These are phyloP conservation scores for Ascochyta lentis DNA, from an alignment of 2,329 filamentous ascomycete genomes.

Conservation along the genomic window DNA sequence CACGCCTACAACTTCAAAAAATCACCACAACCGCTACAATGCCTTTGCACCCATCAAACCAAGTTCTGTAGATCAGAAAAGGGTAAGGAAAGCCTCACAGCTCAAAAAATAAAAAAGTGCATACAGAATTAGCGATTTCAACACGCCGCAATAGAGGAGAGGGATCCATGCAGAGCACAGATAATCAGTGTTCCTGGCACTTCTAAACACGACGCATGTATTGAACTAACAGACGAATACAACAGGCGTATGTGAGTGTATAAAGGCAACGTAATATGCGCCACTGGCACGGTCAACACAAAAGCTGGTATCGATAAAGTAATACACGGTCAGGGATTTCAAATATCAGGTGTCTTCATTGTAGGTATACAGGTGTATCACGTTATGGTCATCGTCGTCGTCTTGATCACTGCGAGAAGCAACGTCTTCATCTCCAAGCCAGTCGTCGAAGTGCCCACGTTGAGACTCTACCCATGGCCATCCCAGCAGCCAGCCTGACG, in stretches of 20 bases:
- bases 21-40: too few relatives aligned
- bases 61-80: too few relatives aligned
- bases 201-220: too few relatives aligned
- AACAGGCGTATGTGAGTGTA: background rate
- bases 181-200: too few relatives aligned
- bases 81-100: too few relatives aligned
- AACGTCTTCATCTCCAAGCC: background rate
- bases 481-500: constrained; percentile 40
- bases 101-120: too few relatives aligned
- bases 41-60: too few relatives aligned
- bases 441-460: background rate
- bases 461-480: constrained; percentile 29
- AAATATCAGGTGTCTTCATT: background rate
- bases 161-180: too few relatives aligned
- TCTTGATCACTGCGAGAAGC: background rate
- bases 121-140: too few relatives aligned
- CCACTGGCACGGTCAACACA: background rate
- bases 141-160: too few relatives aligned
- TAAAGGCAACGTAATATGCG: background rate
- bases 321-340: background rate
- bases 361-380: constrained; percentile 4
- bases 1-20: too few relatives aligned
- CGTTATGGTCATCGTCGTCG: background rate
- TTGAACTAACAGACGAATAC: background rate
- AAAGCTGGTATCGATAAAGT: background rate